A percentile compares a stretch with the other conserved stretches of the same genome.
Evolutionary conservation across 169 alveolate genomes (phyloP).

Genomic region (Condylostoma magnum): DNA sequence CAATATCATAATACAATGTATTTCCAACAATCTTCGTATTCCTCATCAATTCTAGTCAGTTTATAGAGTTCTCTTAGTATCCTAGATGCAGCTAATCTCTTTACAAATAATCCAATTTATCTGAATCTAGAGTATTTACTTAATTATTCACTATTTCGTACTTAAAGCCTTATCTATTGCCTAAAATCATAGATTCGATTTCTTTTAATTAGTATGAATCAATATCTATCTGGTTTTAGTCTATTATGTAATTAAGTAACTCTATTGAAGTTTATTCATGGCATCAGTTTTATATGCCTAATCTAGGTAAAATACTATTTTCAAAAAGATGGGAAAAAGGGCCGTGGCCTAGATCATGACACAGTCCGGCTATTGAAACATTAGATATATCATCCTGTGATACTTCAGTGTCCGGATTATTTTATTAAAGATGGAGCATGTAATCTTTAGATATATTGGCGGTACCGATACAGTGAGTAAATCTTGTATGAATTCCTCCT

Average conservation of each 20-base stretch:
- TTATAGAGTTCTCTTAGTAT: conserved; percentile 34
- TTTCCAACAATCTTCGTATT: conserved; percentile 32
- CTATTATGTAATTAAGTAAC: conserved; percentile 61
- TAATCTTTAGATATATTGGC: conserved; percentile 73
- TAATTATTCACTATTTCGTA: conserved; percentile 88
- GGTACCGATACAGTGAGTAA: conserved; percentile 90
- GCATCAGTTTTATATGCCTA: conserved; percentile 46
- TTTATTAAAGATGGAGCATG: conserved; percentile 32
- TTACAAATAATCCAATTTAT: conserved; percentile 86
- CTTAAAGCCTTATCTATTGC: conserved; percentile 67
- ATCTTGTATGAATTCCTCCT: conserved; percentile 89
- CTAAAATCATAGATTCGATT: conserved; percentile 44
- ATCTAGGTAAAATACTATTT: conserved; percentile 31
- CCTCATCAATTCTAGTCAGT: conserved; percentile 8
- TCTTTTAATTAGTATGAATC: conserved; percentile 26
- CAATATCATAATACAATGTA: conserved; percentile 49
- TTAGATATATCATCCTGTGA: conserved; percentile 54
- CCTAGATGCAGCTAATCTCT: conserved; percentile 87
- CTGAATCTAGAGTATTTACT: conserved; percentile 89
- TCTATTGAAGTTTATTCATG: conserved; percentile 69
- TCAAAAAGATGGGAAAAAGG: conserved; percentile 91
- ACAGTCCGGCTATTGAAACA: conserved; percentile 87
- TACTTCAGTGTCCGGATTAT: conserved; percentile 43
- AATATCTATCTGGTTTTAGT: conserved; percentile 37
- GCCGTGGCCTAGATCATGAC: conserved; percentile 94